A percentile compares a stretch with the other conserved stretches of the same genome.
Conservation (phyloP, 768 basidiomycete species). For the Tulasnella sp. region DNA sequence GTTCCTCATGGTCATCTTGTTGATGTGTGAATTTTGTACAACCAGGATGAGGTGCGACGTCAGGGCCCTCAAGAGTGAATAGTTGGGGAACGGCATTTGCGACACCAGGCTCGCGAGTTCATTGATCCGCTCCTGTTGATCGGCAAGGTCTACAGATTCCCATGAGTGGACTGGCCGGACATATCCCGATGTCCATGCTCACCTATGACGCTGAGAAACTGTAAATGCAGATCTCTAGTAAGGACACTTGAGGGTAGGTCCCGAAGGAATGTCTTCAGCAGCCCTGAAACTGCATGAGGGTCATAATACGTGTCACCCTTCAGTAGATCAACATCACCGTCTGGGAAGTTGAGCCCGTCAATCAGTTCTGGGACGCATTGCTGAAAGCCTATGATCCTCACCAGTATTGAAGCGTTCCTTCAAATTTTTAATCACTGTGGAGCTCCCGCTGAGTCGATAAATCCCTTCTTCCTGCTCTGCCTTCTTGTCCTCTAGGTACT, state of each 20-base stretch:
- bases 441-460: constrained; percentile 88
- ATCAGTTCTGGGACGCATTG: background rate
- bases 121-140: constrained; percentile 74
- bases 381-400: constrained; percentile 24
- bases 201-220: constrained; percentile 91
- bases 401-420: constrained; percentile 89
- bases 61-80: constrained; percentile 84
- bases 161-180: too few relatives aligned
- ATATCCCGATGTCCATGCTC: constrained; percentile 26
- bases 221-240: constrained; percentile 81
- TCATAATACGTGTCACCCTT: constrained; percentile 90
- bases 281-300: constrained; percentile 91
- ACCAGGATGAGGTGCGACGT: constrained; percentile 92
- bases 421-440: constrained; percentile 85
- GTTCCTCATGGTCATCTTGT: constrained; percentile 99
- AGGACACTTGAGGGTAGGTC: constrained; percentile 89
- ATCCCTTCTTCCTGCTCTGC: constrained; percentile 97
- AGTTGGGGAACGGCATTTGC: constrained; percentile 81
- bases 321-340: constrained; percentile 91
- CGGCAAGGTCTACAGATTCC: constrained; percentile 58
- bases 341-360: constrained; percentile 36
- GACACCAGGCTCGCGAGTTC: constrained; percentile 83
- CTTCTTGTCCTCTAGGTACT: constrained; percentile 87
- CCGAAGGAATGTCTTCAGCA: constrained; percentile 86
- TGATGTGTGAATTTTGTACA: constrained; percentile 76